phyloP scores from a whole-genome alignment of 2,329 filamentous ascomycete species.

The Knufia fluminis region DNA sequence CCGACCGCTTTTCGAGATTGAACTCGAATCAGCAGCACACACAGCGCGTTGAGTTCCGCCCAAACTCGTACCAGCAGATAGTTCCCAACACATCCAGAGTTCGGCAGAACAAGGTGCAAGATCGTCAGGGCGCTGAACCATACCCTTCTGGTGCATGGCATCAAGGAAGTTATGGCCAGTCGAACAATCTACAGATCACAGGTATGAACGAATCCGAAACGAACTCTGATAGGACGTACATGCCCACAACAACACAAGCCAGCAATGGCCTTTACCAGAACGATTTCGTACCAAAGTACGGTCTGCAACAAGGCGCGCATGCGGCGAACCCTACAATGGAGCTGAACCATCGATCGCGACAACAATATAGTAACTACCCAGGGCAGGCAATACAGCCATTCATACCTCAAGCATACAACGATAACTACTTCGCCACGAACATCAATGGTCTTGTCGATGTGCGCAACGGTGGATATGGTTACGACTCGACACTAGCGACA shows the following conservation, averaged over 20 bases:
- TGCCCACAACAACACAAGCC: constrained; percentile 25
- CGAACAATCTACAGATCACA: neutral
- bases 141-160: constrained; percentile 1
- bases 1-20: constrained; percentile 24
- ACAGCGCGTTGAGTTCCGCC: constrained; percentile 17
- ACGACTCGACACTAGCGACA: constrained; percentile 27
- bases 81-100: neutral
- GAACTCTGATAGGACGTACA: neutral
- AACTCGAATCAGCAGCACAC: constrained; percentile 20
- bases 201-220: neutral
- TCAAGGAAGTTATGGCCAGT: neutral
- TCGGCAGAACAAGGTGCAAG: neutral
- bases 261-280: neutral
- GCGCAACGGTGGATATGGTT: constrained; percentile 1
- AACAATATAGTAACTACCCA: neutral
- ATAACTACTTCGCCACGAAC: neutral
- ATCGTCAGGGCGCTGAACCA: neutral
- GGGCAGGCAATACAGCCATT: too few relatives aligned
- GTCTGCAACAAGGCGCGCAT: neutral
- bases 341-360: neutral
- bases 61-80: constrained; percentile 19
- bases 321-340: neutral
- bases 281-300: neutral
- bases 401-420: neutral
- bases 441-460: neutral